Conservation (phyloP, 495 filamentous ascomycete species). For the Penicillium parvum region DNA sequence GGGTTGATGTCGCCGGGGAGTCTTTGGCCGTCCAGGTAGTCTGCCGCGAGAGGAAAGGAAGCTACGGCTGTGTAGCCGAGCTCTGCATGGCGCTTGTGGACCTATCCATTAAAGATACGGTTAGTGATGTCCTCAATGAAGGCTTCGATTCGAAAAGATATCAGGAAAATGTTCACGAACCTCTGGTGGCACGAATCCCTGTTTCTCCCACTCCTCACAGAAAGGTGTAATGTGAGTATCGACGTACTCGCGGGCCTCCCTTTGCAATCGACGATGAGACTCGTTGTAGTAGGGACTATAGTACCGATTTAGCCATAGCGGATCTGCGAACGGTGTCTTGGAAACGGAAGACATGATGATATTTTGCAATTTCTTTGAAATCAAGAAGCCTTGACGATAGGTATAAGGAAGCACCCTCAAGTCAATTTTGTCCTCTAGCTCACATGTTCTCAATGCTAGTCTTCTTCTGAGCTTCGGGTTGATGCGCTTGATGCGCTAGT, state of each 20-base stretch:
- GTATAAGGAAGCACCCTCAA: too few relatives aligned
- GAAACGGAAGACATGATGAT: conserved; percentile 4
- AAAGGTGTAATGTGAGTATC: conserved; percentile 49
- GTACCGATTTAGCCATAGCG: conserved; percentile 63
- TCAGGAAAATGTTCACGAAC: conserved; percentile 2
- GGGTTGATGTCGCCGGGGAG: conserved; percentile 31
- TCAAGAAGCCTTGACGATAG: too few relatives aligned
- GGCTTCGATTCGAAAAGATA: too few relatives aligned
- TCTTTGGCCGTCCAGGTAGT: conserved; percentile 16
- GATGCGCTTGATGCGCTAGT: neutral
- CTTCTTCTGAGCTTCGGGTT: neutral
- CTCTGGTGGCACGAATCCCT: conserved; percentile 21
- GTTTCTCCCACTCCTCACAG: conserved; percentile 27
- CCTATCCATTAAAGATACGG: conserved; percentile 11
- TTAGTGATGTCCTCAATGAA: too few relatives aligned
- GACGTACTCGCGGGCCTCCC: conserved; percentile 62
- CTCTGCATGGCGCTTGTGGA: conserved; percentile 14
- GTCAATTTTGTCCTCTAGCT: too few relatives aligned
- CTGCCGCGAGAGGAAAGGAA: conserved; percentile 15
- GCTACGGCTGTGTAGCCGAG: conserved; percentile 23
- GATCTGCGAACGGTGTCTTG: conserved; percentile 60
- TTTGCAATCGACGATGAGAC: conserved; percentile 58
- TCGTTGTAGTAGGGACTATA: conserved; percentile 73
- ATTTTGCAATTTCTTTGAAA: neutral
- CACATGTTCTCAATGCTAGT: too few relatives aligned